phyloP scores from a whole-genome alignment of 305 asterid genomes.

The Stenogyne calaminthoides region DNA sequence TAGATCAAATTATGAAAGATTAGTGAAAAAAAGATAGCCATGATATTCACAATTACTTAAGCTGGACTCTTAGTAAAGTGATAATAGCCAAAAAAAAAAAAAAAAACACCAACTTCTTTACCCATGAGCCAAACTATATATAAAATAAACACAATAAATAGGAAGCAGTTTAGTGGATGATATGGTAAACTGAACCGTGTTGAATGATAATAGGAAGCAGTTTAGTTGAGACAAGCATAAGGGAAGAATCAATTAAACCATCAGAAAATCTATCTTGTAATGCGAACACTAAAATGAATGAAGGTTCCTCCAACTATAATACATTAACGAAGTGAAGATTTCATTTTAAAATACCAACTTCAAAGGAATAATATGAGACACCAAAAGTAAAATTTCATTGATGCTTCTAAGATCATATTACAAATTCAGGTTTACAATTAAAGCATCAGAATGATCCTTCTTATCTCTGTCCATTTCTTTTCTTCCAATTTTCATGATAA shows the following conservation, averaged over 20 bases:
- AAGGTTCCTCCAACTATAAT: constrained; percentile 3
- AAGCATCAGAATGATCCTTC: background rate
- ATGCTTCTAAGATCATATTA: constrained; percentile 4
- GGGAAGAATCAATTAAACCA: background rate
- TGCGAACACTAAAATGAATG: background rate
- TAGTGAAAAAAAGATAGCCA: background rate
- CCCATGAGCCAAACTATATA: background rate
- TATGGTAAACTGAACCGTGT: background rate
- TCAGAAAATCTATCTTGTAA: background rate
- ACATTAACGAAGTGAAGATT: background rate
- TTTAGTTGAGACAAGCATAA: constrained; percentile 8
- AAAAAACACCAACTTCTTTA: background rate
- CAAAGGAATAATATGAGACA: constrained; percentile 1
- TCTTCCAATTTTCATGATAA: constrained; percentile 3
- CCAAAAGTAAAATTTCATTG: background rate
- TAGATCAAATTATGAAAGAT: constrained; percentile 2
- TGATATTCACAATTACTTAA: background rate
- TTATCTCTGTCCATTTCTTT: background rate
- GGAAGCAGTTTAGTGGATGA: background rate
- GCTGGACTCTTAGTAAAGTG: background rate
- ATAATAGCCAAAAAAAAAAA: background rate
- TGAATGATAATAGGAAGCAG: background rate
- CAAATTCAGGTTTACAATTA: constrained; percentile 9
- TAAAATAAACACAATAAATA: background rate
- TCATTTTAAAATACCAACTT: constrained; percentile 6